A percentile compares a stretch with the other conserved stretches of the same genome.
Conservation (phyloP, 768 basidiomycete species). For the Lanmaoa pseudosensibilis region DNA sequence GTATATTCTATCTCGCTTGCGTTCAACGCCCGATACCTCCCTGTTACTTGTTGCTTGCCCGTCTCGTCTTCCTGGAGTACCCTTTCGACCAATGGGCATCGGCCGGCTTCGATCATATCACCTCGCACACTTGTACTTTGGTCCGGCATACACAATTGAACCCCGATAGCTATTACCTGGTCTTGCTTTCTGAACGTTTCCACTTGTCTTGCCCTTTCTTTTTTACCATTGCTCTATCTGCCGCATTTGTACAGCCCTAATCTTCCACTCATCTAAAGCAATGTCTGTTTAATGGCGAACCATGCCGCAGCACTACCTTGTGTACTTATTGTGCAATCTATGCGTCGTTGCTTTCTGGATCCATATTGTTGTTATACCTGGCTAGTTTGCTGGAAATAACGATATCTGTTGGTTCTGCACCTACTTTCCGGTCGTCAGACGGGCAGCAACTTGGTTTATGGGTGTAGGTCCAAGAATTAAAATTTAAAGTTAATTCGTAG, state of each 20-base stretch:
- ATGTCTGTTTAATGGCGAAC: constrained; percentile 42
- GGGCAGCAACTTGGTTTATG: too few relatives aligned
- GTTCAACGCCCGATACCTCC: constrained; percentile 37
- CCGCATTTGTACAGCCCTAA: constrained; percentile 45
- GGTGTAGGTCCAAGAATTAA: too few relatives aligned
- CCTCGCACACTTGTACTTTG: constrained; percentile 68
- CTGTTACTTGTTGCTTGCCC: constrained; percentile 37
- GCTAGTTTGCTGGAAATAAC: not conserved
- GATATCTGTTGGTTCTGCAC: not conserved
- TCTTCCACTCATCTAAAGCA: constrained; percentile 41
- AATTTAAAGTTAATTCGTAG: too few relatives aligned
- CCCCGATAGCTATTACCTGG: constrained; percentile 37
- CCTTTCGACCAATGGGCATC: constrained; percentile 36
- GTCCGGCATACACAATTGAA: constrained; percentile 53
- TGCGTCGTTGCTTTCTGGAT: constrained; percentile 30
- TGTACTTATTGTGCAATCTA: constrained; percentile 44
- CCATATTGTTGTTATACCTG: not conserved
- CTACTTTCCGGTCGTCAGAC: too few relatives aligned
- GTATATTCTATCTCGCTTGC: constrained; percentile 37
- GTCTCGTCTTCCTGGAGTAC: constrained; percentile 38
- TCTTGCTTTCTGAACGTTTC: constrained; percentile 39
- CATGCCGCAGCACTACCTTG: constrained; percentile 37
- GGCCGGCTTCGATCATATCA: constrained; percentile 47
- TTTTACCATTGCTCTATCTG: constrained; percentile 38
- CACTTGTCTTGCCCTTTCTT: constrained; percentile 23